These are phyloP conservation scores for Tolypocladium sp. DNA, from an alignment of 2,329 filamentous ascomycete genomes.

Conservation along the genomic window DNA sequence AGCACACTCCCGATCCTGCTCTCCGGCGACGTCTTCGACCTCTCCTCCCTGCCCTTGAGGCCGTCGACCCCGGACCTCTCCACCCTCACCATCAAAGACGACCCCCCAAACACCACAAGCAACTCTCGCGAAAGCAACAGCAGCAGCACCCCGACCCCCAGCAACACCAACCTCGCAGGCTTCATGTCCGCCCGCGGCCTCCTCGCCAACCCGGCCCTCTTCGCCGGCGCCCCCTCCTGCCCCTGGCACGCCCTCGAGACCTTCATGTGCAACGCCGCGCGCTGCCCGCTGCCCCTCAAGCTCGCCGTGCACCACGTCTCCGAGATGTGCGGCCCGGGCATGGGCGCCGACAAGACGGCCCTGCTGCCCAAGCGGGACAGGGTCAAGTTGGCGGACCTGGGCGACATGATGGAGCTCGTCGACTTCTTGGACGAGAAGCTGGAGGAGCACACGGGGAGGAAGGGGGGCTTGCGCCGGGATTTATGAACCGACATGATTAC, in stretches of 20 bases:
- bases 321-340: conserved; percentile 56
- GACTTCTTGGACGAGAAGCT: conserved; percentile 50
- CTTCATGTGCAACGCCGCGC: conserved; percentile 50
- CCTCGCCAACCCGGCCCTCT: conserved; percentile 58
- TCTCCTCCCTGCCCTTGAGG: conserved; percentile 37
- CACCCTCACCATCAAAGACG: conserved; percentile 17
- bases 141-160: conserved; percentile 12
- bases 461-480: conserved; percentile 20
- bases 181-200: conserved; percentile 64
- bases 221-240: conserved; percentile 45
- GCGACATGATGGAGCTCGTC: conserved; percentile 47
- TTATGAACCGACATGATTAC: conserved; percentile 13
- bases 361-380: conserved; percentile 50
- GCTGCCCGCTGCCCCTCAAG: conserved; percentile 52
- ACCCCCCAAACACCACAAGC: background rate
- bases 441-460: conserved; percentile 21
- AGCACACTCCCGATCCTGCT: conserved; percentile 52
- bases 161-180: conserved; percentile 44
- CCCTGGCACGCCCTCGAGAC: conserved; percentile 54
- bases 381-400: conserved; percentile 35
- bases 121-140: background rate
- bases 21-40: conserved; percentile 60
- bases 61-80: conserved; percentile 21
- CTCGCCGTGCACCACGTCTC: conserved; percentile 56
- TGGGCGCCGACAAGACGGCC: conserved; percentile 40